Base-by-base conservation (phyloP, 345 rosid species). In the Boechera stricta region DNA sequence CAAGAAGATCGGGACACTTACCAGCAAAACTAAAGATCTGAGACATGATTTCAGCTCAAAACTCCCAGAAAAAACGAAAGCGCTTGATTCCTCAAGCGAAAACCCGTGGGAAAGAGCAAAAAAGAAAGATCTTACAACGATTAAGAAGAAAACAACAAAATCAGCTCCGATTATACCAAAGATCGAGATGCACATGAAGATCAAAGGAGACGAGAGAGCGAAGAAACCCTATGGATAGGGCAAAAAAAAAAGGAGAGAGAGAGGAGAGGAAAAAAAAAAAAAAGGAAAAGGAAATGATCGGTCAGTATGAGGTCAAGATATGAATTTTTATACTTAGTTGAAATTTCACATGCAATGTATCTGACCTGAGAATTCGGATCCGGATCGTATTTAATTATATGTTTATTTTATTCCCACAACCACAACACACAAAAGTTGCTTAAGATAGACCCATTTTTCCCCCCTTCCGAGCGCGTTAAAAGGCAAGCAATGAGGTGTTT, bases 161-260 rank as follows among this genome's bases (percentile, higher is more conserved):
- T 31, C 64, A 38, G 77, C 10, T 73, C 2, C 13, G 65, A 59
- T 59, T 66, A 9, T 31, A 33, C 11, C 47, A 8, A 32, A 64
- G 63, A 58, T 48, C 24, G 78, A 51, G 44, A 32, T 63, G 52
- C 44, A 52, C 77, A 75, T 68, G 72, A 80, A 64, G 81, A 76
- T 78, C n/a, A 3, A 84, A 68, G 49, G 16, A 44, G 16, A 44
- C 15, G 49, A 45, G 44, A 77, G 83, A 73, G 56, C 38, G 28
- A 69, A 59, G 73, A 58, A 92, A 90, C 98, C 98, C 98, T 92
- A 89, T 80, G 68, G 70, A 87, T 75, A 89, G 98, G 98, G 99
- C 77, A 87, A 90, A 92, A 89, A 92, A 56, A 39, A 8, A 0
- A 11, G 5, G 26, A 49, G 53, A 44, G n/a, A 45, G 49, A 15